Conservation (phyloP, 306 rosid genomes). For the Quercus variabilis region DNA sequence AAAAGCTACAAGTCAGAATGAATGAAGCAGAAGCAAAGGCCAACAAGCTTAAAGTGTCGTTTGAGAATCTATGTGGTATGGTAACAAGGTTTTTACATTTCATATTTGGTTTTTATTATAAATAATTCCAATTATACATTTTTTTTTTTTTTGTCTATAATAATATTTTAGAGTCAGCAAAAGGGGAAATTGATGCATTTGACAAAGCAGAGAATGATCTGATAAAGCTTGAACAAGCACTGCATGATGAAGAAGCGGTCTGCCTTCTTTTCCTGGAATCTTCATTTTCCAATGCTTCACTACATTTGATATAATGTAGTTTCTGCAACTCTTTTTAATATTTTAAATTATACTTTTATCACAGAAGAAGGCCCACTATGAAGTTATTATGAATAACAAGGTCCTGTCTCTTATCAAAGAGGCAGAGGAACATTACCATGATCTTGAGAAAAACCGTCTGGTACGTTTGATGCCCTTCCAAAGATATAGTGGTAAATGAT, state of each 20-base stretch:
- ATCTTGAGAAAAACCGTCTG: constrained; percentile 49
- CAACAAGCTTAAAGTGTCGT: constrained; percentile 49
- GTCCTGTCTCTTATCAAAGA: constrained; percentile 48
- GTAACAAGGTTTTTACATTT: constrained; percentile 11
- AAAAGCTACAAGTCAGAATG: constrained; percentile 39
- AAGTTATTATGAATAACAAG: constrained; percentile 57
- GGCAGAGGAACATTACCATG: constrained; percentile 49
- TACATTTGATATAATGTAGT: constrained; percentile 2
- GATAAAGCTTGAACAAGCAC: constrained; percentile 50
- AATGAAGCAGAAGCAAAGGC: constrained; percentile 53
- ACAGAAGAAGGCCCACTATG: constrained; percentile 74
- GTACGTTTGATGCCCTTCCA: constrained; percentile 28
- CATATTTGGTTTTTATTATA: constrained; percentile 16
- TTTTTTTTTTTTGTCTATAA: constrained; percentile 10
- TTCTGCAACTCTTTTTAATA: background rate
- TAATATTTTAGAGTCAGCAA: constrained; percentile 53
- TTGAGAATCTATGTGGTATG: constrained; percentile 71
- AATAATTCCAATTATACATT: constrained; percentile 4
- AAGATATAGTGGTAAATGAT: background rate
- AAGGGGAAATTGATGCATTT: constrained; percentile 58
- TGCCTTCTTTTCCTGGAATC: background rate
- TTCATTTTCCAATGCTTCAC: constrained; percentile 7
- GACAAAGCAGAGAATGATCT: constrained; percentile 66
- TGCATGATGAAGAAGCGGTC: constrained; percentile 54
- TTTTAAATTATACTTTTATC: background rate